Evolutionary conservation across 2,329 filamentous ascomycete species (phyloP).

Genomic region (Dactylellina leptospora): DNA sequence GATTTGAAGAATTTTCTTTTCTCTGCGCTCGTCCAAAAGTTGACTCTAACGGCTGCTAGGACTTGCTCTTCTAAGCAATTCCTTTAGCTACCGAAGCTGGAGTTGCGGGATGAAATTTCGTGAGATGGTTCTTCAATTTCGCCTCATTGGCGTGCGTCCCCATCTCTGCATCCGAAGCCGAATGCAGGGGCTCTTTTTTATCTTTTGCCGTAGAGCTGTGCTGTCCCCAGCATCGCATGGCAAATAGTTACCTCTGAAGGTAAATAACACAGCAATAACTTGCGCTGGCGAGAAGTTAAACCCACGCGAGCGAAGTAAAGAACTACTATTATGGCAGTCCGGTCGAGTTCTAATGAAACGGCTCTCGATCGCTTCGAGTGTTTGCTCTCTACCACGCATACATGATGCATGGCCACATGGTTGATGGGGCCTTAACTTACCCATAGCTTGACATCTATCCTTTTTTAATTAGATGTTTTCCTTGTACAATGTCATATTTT

Average conservation of each 20-base stretch:
- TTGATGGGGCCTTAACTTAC: constrained; percentile 16
- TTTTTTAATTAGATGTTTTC: constrained; percentile 30
- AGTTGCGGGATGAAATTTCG: constrained; percentile 14
- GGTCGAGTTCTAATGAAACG: constrained; percentile 51
- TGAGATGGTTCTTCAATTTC: too few relatives aligned
- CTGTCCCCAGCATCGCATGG: constrained; percentile 45
- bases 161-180: constrained; percentile 31
- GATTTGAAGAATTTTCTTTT: constrained; percentile 25
- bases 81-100: constrained; percentile 8
- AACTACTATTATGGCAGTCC: constrained; percentile 46
- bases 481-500: constrained; percentile 29
- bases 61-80: constrained; percentile 12
- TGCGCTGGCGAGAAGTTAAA: constrained; percentile 41
- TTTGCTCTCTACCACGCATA: constrained; percentile 46
- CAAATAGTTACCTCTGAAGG: neutral
- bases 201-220: too few relatives aligned
- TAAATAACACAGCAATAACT: too few relatives aligned
- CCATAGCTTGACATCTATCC: neutral
- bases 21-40: constrained; percentile 13
- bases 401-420: constrained; percentile 50
- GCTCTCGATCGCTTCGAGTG: constrained; percentile 36
- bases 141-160: constrained; percentile 38
- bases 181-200: constrained; percentile 43
- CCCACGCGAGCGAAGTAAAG: constrained; percentile 11
- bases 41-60: constrained; percentile 4